Conservation (phyloP, 108 stramenopile species). For the Parmales sp. region DNA sequence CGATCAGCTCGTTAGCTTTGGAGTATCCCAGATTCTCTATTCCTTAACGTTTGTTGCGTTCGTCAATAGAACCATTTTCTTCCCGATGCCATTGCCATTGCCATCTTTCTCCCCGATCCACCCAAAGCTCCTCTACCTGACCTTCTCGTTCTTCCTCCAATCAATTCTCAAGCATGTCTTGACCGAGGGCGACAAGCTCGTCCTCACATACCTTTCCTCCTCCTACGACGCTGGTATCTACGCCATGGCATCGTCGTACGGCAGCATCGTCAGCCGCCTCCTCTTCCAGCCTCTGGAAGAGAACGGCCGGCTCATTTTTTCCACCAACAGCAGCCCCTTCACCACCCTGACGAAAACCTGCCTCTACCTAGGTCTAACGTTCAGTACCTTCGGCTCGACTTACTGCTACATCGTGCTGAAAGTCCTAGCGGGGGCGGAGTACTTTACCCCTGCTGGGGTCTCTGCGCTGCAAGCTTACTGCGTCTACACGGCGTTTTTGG, state of each 20-base stretch:
- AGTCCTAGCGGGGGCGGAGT: constrained; percentile 55
- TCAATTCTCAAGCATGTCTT: constrained; percentile 72
- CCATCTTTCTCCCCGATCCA: too few species aligned
- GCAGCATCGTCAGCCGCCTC: constrained; percentile 67
- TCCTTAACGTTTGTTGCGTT: too few species aligned
- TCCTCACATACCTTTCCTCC: constrained; percentile 39
- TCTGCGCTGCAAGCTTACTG: constrained; percentile 60
- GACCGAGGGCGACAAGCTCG: constrained; percentile 73
- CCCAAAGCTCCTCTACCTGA: constrained; percentile 34
- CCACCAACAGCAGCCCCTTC: constrained; percentile 37
- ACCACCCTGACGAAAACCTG: constrained; percentile 51
- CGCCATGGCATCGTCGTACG: constrained; percentile 62
- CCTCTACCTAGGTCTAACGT: constrained; percentile 57
- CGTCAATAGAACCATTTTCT: too few species aligned
- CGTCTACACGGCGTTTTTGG: constrained; percentile 79
- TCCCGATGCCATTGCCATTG: too few species aligned
- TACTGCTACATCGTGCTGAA: constrained; percentile 60
- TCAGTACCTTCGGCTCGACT: constrained; percentile 56
- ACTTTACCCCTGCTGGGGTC: constrained; percentile 58
- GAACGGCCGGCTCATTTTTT: constrained; percentile 59
- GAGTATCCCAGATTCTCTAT: too few species aligned
- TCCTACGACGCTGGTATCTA: constrained; percentile 73
- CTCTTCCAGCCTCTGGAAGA: constrained; percentile 78
- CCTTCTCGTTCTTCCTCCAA: constrained; percentile 54
- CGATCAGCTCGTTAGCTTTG: too few species aligned